Conservation (phyloP, 495 filamentous ascomycete genomes). For the Achaetomiella virescens region DNA sequence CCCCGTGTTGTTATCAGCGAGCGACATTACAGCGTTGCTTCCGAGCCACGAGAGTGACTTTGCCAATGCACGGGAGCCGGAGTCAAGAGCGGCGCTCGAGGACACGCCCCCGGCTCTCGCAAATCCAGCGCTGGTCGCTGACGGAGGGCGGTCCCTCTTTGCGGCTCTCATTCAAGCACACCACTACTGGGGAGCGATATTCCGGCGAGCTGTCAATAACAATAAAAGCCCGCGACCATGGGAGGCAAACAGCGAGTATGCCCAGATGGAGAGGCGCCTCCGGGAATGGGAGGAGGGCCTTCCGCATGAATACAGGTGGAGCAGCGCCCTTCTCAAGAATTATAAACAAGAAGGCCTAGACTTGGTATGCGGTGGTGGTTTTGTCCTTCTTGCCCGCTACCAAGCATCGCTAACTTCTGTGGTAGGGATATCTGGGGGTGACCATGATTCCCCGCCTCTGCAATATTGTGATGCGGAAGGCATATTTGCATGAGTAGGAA, state of each 20-base stretch:
- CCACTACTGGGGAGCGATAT: conserved; percentile 45
- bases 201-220: conserved; percentile 35
- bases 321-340: conserved; percentile 34
- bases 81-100: conserved; percentile 44
- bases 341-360: conserved; percentile 41
- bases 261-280: conserved; percentile 32
- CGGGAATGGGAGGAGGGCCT: conserved; percentile 39
- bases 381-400: too few relatives aligned
- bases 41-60: conserved; percentile 45
- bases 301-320: conserved; percentile 40
- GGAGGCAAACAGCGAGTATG: conserved; percentile 39
- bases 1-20: conserved; percentile 40
- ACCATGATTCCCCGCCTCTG: conserved; percentile 45
- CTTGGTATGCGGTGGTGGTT: conserved; percentile 24
- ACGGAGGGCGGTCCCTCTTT: conserved; percentile 40
- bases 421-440: conserved; percentile 42
- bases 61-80: conserved; percentile 34
- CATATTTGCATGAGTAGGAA: conserved; percentile 42
- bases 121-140: conserved; percentile 36
- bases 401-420: not conserved
- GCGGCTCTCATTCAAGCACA: conserved; percentile 46
- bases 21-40: conserved; percentile 46
- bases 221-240: conserved; percentile 35
- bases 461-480: conserved; percentile 45
- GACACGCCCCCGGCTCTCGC: conserved; percentile 42